These are phyloP conservation scores for Blastomyces gilchristii DNA, from an alignment of 2,329 filamentous ascomycete genomes.

Conservation along the genomic window DNA sequence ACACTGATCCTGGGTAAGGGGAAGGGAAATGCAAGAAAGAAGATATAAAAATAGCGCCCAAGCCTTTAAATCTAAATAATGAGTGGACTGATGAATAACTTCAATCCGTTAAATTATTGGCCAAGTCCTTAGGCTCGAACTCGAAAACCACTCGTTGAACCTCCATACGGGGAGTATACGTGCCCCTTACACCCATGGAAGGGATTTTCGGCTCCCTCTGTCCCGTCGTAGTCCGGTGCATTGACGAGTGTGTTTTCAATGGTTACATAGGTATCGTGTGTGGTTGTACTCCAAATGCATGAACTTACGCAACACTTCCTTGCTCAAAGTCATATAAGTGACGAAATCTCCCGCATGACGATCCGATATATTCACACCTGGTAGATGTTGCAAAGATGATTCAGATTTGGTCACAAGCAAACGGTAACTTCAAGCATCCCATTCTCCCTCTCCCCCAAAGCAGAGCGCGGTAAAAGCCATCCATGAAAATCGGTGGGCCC, in stretches of 20 bases:
- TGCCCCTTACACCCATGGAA: background rate
- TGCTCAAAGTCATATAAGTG: background rate
- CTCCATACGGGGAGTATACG: background rate
- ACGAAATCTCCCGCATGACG: background rate
- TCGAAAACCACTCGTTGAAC: background rate
- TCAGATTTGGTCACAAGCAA: background rate
- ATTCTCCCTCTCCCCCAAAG: no score
- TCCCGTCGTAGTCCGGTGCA: background rate
- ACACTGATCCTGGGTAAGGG: background rate
- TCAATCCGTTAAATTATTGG: no score
- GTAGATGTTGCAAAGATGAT: background rate
- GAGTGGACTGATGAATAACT: no score
- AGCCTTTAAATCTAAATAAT: no score
- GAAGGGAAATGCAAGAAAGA: background rate
- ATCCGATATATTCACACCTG: background rate
- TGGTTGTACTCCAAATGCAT: background rate
- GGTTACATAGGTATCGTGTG: background rate
- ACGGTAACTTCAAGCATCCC: no score
- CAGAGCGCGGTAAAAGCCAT: no score
- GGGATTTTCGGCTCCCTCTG: background rate
- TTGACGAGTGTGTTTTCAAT: background rate
- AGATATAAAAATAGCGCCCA: background rate
- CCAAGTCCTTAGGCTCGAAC: background rate
- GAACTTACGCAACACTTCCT: background rate
- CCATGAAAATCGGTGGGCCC: no score